Percentiles rank a stretch among this genome's conserved stretches.
Conservation (phyloP, 2,329 filamentous ascomycete species). For the Rutstroemia sp. region DNA sequence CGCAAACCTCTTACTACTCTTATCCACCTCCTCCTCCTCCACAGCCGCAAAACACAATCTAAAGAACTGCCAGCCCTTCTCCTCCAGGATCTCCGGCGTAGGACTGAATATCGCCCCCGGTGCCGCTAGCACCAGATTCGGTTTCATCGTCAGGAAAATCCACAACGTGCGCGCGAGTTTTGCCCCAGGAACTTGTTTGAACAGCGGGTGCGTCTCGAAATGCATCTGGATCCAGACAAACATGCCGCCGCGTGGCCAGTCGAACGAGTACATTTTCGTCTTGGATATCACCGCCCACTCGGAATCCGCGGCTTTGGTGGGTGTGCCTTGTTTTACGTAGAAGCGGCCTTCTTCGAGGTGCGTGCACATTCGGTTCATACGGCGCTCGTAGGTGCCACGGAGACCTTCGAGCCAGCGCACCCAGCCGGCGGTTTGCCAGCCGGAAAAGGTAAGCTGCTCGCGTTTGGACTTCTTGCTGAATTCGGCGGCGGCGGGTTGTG, state of each 20-base stretch:
- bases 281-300: constrained; percentile 74
- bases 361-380: constrained; percentile 74
- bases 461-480: constrained; percentile 33
- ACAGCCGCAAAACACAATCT: constrained; percentile 82
- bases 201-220: constrained; percentile 68
- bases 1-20: constrained; percentile 56
- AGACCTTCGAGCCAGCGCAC: constrained; percentile 85
- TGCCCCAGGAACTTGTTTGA: constrained; percentile 42
- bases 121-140: constrained; percentile 60
- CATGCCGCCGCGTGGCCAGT: constrained; percentile 82
- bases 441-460: constrained; percentile 34
- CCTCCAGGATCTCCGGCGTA: constrained; percentile 47
- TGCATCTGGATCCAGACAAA: constrained; percentile 76
- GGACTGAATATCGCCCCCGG: constrained; percentile 71
- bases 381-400: constrained; percentile 73
- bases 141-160: constrained; percentile 61
- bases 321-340: constrained; percentile 55
- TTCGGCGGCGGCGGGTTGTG: constrained; percentile 46
- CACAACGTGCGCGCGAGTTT: constrained; percentile 60
- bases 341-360: constrained; percentile 63
- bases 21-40: constrained; percentile 59
- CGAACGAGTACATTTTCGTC: constrained; percentile 66
- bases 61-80: constrained; percentile 63
- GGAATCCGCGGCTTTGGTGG: constrained; percentile 45
- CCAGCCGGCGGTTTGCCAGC: constrained; percentile 82